These are phyloP conservation scores for Porphyrellus cyaneotinctus DNA, from an alignment of 768 basidiomycete genomes.

Conservation along the genomic window DNA sequence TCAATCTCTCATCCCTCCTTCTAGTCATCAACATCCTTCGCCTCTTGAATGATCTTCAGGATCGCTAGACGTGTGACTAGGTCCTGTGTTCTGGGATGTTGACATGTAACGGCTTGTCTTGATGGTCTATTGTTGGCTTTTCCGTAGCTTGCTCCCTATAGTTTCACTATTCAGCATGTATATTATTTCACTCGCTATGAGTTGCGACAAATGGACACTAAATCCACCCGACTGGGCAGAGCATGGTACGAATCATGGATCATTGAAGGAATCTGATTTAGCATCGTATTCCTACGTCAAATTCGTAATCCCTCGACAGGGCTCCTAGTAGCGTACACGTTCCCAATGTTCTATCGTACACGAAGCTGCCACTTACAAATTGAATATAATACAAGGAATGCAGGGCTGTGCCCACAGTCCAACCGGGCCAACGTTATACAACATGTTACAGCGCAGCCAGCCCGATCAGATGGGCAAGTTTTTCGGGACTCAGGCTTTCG, in stretches of 20 bases:
- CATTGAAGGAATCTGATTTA: background rate
- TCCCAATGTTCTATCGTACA: background rate
- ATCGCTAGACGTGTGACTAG: slow-evolving; percentile 29
- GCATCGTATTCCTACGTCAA: background rate
- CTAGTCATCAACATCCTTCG: slow-evolving; percentile 83
- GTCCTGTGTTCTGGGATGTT: background rate
- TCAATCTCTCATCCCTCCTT: background rate
- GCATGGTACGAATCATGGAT: background rate
- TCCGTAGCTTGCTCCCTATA: slow-evolving; percentile 4
- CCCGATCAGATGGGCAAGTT: slow-evolving; percentile 10
- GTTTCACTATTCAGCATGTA: slow-evolving; percentile 15
- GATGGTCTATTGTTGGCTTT: background rate
- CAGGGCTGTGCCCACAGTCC: background rate
- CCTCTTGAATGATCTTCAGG: slow-evolving; percentile 57
- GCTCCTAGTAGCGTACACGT: background rate
- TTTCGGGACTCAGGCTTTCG: slow-evolving; percentile 4
- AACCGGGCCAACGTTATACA: background rate
- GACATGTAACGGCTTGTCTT: background rate
- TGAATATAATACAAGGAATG: background rate
- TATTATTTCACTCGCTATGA: slow-evolving; percentile 14
- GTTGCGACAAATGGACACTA: slow-evolving; percentile 6
- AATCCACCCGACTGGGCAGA: background rate
- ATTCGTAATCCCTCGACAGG: background rate
- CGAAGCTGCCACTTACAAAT: background rate
- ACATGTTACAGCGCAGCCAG: slow-evolving; percentile 2